These are phyloP conservation scores for Leccinum longicurvipes DNA, from an alignment of 768 basidiomycete species.

Conservation along the genomic window DNA sequence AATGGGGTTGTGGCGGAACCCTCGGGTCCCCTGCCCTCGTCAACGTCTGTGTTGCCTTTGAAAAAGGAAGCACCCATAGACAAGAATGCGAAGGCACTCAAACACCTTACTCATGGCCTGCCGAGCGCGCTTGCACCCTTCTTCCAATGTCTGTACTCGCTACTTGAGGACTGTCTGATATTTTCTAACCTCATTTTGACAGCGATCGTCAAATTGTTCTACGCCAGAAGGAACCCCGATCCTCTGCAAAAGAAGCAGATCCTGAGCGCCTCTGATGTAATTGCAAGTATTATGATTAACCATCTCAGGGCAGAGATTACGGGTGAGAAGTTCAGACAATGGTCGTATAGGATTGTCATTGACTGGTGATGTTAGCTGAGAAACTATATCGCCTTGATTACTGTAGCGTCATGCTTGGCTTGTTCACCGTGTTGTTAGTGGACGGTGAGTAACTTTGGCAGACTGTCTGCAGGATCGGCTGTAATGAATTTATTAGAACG, in stretches of 20 bases:
- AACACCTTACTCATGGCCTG: slow-evolving; percentile 75
- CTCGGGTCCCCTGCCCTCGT: slow-evolving; percentile 18
- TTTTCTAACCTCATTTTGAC: slow-evolving; percentile 9
- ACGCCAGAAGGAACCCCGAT: slow-evolving; percentile 76
- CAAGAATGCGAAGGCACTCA: slow-evolving; percentile 71
- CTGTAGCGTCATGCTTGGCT: slow-evolving; percentile 52
- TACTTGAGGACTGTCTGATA: background rate
- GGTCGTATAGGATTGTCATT: slow-evolving; percentile 13
- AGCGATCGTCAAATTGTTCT: slow-evolving; percentile 88
- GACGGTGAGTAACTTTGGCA: slow-evolving; percentile 43
- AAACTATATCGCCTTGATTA: slow-evolving; percentile 45
- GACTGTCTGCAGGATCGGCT: background rate
- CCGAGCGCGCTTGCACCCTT: slow-evolving; percentile 76
- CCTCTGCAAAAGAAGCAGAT: slow-evolving; percentile 75
- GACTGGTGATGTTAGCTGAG: slow-evolving; percentile 32
- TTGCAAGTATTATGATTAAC: slow-evolving; percentile 71
- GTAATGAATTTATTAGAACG: slow-evolving; percentile 52
- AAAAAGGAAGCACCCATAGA: slow-evolving; percentile 49
- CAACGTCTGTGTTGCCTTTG: slow-evolving; percentile 26
- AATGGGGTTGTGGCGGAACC: slow-evolving; percentile 29
- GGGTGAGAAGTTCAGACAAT: slow-evolving; percentile 41
- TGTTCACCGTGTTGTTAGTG: slow-evolving; percentile 50
- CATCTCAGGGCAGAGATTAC: slow-evolving; percentile 56
- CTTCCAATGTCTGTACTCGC: slow-evolving; percentile 66
- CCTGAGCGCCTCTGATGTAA: slow-evolving; percentile 55